A percentile compares a stretch with the other conserved stretches of the same genome.
Evolutionary conservation across 805 yeast species (phyloP).

Genomic region (Pachysolen tannophilus): DNA sequence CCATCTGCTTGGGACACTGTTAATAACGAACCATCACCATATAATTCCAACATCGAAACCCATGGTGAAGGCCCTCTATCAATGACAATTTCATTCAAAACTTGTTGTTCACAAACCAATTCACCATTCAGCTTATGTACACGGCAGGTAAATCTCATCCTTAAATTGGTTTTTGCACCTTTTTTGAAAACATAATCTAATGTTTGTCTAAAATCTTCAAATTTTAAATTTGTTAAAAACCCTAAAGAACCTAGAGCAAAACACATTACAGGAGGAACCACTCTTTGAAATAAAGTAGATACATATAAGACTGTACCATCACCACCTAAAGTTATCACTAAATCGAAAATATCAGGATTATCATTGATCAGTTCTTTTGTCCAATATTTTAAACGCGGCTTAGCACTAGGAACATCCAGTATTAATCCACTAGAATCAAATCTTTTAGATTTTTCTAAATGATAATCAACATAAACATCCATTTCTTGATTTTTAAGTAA

Average conservation of each 20-base stretch:
- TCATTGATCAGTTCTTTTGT: constrained; percentile 43
- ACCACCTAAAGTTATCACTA: constrained; percentile 88
- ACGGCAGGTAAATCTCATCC: constrained; percentile 85
- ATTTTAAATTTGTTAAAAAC: constrained; percentile 79
- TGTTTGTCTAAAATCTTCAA: constrained; percentile 58
- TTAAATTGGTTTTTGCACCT: constrained; percentile 69
- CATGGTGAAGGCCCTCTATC: constrained; percentile 94
- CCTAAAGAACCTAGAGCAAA: constrained; percentile 91
- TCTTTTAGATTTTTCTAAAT: constrained; percentile 50
- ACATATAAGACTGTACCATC: constrained; percentile 94
- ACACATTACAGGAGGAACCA: constrained; percentile 87
- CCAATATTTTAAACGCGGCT: constrained; percentile 58
- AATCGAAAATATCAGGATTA: constrained; percentile 49
- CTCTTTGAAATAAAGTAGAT: constrained; percentile 73
- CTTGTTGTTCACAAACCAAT: constrained; percentile 61
- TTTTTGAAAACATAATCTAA: constrained; percentile 51
- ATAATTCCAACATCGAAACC: constrained; percentile 81
- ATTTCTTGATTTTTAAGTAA: constrained; percentile 24
- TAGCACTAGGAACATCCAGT: constrained; percentile 37
- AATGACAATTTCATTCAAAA: constrained; percentile 80
- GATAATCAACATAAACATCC: constrained; percentile 66
- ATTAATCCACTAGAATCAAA: constrained; percentile 52
- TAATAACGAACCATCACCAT: constrained; percentile 76
- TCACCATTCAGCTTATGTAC: constrained; percentile 50
- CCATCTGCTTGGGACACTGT: constrained; percentile 96